Evolutionary conservation across 176 grass and related monocot genomes (phyloP).

Genomic region (Hordeum vulgare): DNA sequence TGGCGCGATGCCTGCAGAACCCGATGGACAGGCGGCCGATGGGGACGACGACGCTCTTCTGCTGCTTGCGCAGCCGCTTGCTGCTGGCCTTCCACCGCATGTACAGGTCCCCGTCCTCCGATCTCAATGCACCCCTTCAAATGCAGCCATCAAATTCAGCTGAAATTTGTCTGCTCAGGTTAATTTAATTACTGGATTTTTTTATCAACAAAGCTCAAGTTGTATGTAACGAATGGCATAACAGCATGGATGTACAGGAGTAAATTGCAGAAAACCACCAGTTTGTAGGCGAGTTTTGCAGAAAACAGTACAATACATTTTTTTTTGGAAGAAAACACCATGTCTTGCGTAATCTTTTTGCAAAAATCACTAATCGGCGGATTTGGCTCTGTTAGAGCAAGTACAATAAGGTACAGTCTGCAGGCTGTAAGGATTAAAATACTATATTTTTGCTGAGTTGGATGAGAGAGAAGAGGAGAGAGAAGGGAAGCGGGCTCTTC

Average conservation of each 20-base stretch:
- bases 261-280: too few species aligned
- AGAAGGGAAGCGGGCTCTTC: too few species aligned
- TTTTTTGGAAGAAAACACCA: too few species aligned
- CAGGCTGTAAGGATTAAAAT: too few species aligned
- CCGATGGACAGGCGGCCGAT: slow-evolving; percentile 70
- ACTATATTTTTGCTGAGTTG: too few species aligned
- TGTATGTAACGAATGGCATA: background rate
- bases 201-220: background rate
- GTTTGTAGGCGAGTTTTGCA: too few species aligned
- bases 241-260: background rate
- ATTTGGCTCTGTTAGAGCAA: too few species aligned
- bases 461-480: too few species aligned
- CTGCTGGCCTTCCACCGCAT: slow-evolving; percentile 75
- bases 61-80: slow-evolving; percentile 60
- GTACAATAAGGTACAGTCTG: too few species aligned
- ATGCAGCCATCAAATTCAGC: background rate
- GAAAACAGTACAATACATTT: too few species aligned
- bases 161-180: background rate
- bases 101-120: slow-evolving; percentile 66
- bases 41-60: slow-evolving; percentile 61
- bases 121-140: slow-evolving; percentile 66
- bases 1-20: slow-evolving; percentile 86
- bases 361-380: too few species aligned
- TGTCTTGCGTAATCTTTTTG: too few species aligned
- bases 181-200: background rate